Evolutionary conservation across 306 rosid genomes (phyloP).

Genomic region (Quercus suber): DNA sequence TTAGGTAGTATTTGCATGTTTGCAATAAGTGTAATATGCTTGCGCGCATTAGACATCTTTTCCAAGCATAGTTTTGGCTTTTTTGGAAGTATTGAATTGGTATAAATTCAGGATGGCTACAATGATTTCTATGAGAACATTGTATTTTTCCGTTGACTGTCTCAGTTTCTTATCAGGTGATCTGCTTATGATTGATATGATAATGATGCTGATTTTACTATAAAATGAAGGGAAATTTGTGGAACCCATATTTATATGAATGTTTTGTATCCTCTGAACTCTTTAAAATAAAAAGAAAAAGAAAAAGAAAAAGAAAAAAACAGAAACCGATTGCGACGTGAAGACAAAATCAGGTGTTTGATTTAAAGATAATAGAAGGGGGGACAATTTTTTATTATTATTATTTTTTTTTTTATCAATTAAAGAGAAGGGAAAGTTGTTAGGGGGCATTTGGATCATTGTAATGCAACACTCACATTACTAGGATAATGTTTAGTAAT

Average conservation of each 20-base stretch:
- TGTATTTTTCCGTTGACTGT: background rate
- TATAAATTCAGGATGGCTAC: slow-evolving; percentile 1
- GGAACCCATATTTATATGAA: background rate
- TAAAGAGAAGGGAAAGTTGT: no score
- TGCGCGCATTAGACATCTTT: background rate
- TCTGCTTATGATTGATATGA: background rate
- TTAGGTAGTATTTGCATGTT: slow-evolving; percentile 52
- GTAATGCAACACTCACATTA: no score
- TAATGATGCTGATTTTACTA: background rate
- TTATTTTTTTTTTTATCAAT: no score
- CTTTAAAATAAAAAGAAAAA: no score
- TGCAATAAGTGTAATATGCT: slow-evolving; percentile 47
- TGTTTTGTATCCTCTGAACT: no score
- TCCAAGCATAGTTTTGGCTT: slow-evolving; percentile 27
- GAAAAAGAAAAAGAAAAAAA: no score
- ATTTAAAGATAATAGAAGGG: no score
- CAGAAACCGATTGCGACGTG: no score
- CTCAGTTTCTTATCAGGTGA: background rate
- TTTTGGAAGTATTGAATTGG: slow-evolving; percentile 23
- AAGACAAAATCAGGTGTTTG: no score
- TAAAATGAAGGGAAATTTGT: background rate
- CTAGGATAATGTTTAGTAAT: no score
- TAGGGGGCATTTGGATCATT: no score
- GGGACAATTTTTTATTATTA: no score
- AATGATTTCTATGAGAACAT: background rate